Evolutionary conservation across 352 stramenopile genomes (phyloP), one percentile per base, ranked within the genome.

Genomic region (Thalassiosira allenii): DNA sequence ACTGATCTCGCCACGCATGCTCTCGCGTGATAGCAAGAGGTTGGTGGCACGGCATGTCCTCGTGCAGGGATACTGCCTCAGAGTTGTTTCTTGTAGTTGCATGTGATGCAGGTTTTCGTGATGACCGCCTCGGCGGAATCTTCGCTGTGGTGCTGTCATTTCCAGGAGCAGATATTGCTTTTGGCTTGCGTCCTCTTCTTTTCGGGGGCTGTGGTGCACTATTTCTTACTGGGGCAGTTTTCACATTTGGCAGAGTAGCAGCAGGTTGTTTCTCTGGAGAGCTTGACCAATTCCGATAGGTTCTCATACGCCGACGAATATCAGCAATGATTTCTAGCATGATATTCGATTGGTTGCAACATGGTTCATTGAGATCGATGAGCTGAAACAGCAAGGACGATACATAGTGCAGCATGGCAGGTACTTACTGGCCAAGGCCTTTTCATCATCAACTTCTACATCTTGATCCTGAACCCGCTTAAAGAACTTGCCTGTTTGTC

Each of bases 1-100:
- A 44, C 53, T 79, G 57, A 67, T 79, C 70, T 44, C 70, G 43
- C 70, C 57, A 79, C 58, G 54, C 67, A 68, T 67, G 67, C 51
- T 75, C 25, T 23, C 61, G 53, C 41, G 56, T 22, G 27, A 69
- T 76, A 25, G 54, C 29, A 49, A 43, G 27, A 14, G 53, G 27
- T 14, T 29, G 27, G 23, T 54, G 29, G 43, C 57, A 33, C 23
- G 12, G 12, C 14, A 30, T 57, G 40, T n/a, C 30, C 43, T 56
- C 51, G 29, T 58, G 1, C 40, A 43, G 14, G 44, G 62, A 20
- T 22, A 17, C 29, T 37, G 20, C 8, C 8, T 17, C 17, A 9
- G 37, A 17, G 8, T 17, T 8, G 37, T 47, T 17, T 8, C 57
- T n/a, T n/a, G n/a, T n/a, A n/a, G n/a, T n/a, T n/a, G n/a, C n/a